These are phyloP conservation scores for Boletus subparvulus DNA, from an alignment of 768 basidiomycete genomes.

Conservation along the genomic window DNA sequence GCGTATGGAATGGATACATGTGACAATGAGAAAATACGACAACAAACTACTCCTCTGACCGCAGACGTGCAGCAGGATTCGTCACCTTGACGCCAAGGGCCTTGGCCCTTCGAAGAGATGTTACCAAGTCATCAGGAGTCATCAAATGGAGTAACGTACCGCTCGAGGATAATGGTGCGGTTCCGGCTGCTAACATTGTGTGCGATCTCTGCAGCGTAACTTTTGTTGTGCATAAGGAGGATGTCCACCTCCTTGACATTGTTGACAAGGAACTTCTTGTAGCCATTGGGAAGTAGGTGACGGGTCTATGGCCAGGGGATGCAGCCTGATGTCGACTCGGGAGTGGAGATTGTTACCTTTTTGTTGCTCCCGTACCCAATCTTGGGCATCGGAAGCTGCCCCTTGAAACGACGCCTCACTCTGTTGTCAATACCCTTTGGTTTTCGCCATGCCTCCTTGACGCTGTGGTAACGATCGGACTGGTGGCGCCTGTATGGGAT, in stretches of 20 bases:
- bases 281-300: constrained; percentile 92
- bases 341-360: constrained; percentile 56
- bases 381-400: constrained; percentile 94
- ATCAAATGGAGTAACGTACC: constrained; percentile 44
- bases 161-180: constrained; percentile 85
- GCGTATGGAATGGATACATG: constrained; percentile 51
- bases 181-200: constrained; percentile 96
- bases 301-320: constrained; percentile 58
- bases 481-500: constrained; percentile 81
- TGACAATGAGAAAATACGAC: constrained; percentile 36
- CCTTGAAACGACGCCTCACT: constrained; percentile 93
- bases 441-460: constrained; percentile 99
- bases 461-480: constrained; percentile 94
- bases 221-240: constrained; percentile 97
- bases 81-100: constrained; percentile 90
- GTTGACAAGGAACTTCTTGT: constrained; percentile 94
- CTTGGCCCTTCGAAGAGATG: constrained; percentile 59
- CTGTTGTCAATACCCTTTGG: constrained; percentile 99
- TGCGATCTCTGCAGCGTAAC: constrained; percentile 93
- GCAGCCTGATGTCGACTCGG: neutral
- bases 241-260: constrained; percentile 93
- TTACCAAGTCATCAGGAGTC: constrained; percentile 6
- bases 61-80: constrained; percentile 87
- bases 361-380: constrained; percentile 79
- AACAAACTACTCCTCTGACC: constrained; percentile 83